Evolutionary conservation across 78 protist genomes (phyloP), one percentile per base, ranked within the genome.

Genomic region (Dictyostelium capitatum): DNA sequence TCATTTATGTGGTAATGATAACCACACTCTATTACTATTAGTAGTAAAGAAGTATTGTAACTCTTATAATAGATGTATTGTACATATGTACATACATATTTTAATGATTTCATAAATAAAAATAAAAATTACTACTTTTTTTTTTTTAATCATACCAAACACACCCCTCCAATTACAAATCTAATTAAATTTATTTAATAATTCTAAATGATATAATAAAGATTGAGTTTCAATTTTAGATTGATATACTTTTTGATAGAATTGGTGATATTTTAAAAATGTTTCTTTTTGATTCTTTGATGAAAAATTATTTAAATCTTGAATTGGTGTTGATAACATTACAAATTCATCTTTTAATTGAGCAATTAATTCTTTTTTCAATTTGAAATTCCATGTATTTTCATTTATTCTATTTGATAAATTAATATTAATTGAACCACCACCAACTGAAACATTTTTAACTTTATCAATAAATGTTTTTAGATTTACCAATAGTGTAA

Each of bases 181-280:
- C 23, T 62, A 62, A 62, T 62, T 62, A 62, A 62, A 62, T 62
- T 62, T 62, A 77, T 77, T 51, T 77, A 77, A 51, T 50, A 77
- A 28, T 23, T 46, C 37, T 23, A 30, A 51, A 41, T 77, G 82
- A 23, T 51, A 41, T 25, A 51, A 30, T 15, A 37, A 43, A 11
- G 62, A 54, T 77, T 77, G 62, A 14, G 69, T 50, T 41, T 77
- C 82, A 25, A 77, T 51, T 77, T 51, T 77, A 4, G 65, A 51
- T 53, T 77, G 43, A 51, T 37, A 77, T 50, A 77, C 2, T 51
- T 23, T 51, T 51, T 77, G 82, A 51, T 77, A 77, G 25, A 77
- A 30, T 23, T 77, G 53, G 28, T 77, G 46, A 30, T 37, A 51
- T 77, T 77, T 77, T 28, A n/a, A n/a, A 37, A 30, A 77, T 4